Percentiles rank a stretch among this genome's conserved stretches.
These are phyloP conservation scores for Calycina herbarum DNA, from an alignment of 2,329 filamentous ascomycete species.

Conservation along the genomic window DNA sequence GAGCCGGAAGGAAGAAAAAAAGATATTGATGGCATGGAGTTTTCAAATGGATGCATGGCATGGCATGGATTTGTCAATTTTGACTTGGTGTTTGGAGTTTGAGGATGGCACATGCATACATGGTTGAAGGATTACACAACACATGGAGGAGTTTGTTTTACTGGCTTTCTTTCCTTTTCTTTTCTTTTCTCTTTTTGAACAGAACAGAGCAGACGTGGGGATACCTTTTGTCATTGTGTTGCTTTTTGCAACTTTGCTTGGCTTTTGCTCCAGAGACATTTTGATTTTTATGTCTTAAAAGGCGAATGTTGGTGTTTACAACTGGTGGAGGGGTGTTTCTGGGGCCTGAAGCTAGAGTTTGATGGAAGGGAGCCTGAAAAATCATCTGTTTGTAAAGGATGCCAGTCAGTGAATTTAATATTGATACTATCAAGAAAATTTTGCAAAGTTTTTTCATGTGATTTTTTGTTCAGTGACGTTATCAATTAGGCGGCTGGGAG, in stretches of 20 bases:
- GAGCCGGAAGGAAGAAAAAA: background rate
- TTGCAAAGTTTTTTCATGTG: background rate
- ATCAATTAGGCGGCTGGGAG: background rate
- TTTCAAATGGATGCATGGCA: background rate
- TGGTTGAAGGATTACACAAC: constrained; percentile 1
- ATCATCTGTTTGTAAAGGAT: background rate
- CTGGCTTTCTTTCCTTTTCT: background rate
- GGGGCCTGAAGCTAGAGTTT: background rate
- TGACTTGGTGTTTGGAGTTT: constrained; percentile 15
- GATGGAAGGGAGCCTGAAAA: constrained; percentile 1
- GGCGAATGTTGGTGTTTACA: background rate
- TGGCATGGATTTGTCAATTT: background rate
- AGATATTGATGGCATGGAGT: constrained; percentile 2
- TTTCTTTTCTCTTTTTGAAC: background rate
- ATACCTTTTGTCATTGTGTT: constrained; percentile 3
- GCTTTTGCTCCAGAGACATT: background rate
- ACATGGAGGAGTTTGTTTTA: constrained; percentile 1
- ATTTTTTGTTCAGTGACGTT: background rate
- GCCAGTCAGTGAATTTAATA: constrained; percentile 1
- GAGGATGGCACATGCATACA: background rate
- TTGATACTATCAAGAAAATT: background rate
- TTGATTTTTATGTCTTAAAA: constrained; percentile 1
- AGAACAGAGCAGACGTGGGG: constrained; percentile 2
- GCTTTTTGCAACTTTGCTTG: background rate
- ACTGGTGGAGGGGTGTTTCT: background rate